phyloP scores from a whole-genome alignment of 2,329 filamentous ascomycete species.

The Cytospora piceae region DNA sequence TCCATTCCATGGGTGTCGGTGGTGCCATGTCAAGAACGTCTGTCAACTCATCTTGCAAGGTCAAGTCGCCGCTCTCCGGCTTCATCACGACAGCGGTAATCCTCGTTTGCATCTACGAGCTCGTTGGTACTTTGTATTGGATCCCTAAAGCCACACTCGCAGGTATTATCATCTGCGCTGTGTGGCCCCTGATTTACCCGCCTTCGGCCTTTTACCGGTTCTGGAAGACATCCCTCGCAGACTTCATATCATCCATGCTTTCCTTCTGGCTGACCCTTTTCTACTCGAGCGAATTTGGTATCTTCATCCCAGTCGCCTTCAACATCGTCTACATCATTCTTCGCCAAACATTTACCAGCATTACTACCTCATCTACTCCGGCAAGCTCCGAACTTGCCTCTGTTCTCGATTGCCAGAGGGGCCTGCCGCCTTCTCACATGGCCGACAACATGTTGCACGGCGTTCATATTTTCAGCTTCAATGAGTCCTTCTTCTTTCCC shows the following conservation, averaged over 20 bases:
- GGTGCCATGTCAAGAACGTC: constrained; percentile 70
- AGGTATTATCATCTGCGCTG: constrained; percentile 69
- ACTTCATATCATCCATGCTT: constrained; percentile 66
- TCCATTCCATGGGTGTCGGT: constrained; percentile 65
- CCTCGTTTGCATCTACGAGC: constrained; percentile 63
- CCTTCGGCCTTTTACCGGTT: constrained; percentile 64
- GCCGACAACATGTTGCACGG: constrained; percentile 39
- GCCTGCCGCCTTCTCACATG: constrained; percentile 41
- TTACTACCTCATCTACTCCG: constrained; percentile 38
- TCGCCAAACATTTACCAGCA: constrained; percentile 57
- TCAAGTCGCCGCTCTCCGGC: constrained; percentile 64
- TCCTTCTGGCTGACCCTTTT: constrained; percentile 68
- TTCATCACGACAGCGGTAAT: constrained; percentile 65
- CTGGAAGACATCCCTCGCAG: constrained; percentile 65
- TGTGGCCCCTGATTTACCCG: constrained; percentile 63
- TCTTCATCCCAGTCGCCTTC: constrained; percentile 63
- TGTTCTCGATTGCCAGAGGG: constrained; percentile 34
- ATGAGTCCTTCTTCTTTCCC: constrained; percentile 62
- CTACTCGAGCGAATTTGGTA: constrained; percentile 62
- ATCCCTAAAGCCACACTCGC: constrained; percentile 68
- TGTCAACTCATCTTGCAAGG: constrained; percentile 67
- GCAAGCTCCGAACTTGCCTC: constrained; percentile 37
- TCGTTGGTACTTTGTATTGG: constrained; percentile 66
- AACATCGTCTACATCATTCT: constrained; percentile 65
- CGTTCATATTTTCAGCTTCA: constrained; percentile 59